Evolutionary conservation across 1,284 basidiomycete genomes (phyloP).

Genomic region (Trametes hirsuta): DNA sequence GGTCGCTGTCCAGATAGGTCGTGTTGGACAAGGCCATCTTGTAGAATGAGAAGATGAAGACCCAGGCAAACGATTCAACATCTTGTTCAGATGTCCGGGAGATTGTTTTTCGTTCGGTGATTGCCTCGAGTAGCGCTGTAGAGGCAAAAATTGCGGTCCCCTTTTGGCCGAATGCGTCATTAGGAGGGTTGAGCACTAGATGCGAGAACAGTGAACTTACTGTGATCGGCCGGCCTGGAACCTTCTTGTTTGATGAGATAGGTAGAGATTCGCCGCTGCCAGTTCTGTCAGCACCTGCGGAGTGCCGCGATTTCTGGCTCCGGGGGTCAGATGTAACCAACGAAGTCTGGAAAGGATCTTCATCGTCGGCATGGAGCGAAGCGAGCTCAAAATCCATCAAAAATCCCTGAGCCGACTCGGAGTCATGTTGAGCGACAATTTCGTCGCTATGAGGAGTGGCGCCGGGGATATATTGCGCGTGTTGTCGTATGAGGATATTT

Average conservation of each 20-base stretch:
- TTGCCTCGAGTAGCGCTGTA: neutral
- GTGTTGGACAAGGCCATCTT: neutral
- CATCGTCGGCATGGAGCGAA: neutral
- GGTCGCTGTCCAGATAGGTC: too few species aligned
- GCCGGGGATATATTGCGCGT: neutral
- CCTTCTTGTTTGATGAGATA: too few species aligned
- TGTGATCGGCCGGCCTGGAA: too few species aligned
- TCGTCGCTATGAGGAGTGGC: too few species aligned
- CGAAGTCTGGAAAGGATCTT: neutral
- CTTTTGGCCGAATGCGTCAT: neutral
- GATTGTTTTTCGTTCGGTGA: neutral
- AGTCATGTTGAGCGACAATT: neutral
- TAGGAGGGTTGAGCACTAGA: too few species aligned
- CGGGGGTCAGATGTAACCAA: too few species aligned
- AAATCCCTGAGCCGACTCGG: neutral
- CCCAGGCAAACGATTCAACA: neutral
- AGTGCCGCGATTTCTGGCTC: too few species aligned
- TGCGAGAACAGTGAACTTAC: too few species aligned
- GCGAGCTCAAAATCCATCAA: neutral
- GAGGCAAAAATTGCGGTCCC: neutral
- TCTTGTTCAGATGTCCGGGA: neutral
- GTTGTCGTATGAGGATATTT: neutral
- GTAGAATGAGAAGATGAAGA: neutral
- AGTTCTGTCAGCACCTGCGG: too few species aligned
- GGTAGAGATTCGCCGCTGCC: too few species aligned